phyloP scores from a whole-genome alignment of 2,329 filamentous ascomycete species.

The Neonectria punicea region DNA sequence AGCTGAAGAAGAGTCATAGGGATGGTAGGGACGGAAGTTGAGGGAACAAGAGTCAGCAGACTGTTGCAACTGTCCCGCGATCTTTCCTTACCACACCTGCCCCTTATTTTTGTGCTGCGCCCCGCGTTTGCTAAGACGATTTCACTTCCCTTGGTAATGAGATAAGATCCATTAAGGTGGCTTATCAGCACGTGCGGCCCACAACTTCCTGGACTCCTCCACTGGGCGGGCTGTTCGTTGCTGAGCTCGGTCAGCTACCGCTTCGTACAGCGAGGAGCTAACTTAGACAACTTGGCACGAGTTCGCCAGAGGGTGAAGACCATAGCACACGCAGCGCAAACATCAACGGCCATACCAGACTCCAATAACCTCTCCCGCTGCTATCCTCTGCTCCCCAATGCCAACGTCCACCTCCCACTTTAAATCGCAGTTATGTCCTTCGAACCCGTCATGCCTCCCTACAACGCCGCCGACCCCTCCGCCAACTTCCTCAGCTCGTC shows the following conservation, averaged over 20 bases:
- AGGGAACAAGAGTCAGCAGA: neutral
- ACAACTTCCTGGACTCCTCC: neutral
- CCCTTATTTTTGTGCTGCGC: neutral
- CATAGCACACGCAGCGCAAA: constrained; percentile 1
- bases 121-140: constrained; percentile 28
- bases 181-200: constrained; percentile 33
- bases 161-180: constrained; percentile 1
- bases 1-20: neutral
- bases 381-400: neutral
- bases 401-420: neutral
- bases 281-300: neutral
- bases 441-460: constrained; percentile 74
- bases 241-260: constrained; percentile 16
- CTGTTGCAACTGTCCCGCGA: constrained; percentile 27
- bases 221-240: neutral
- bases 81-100: neutral
- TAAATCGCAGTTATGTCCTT: constrained; percentile 70
- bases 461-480: constrained; percentile 77
- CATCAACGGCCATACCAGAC: neutral
- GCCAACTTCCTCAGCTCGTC: constrained; percentile 84
- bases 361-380: neutral
- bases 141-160: neutral
- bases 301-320: constrained; percentile 9
- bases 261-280: neutral
- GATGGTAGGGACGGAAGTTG: neutral